A percentile compares a stretch with the other conserved stretches of the same genome.
phyloP scores from a whole-genome alignment of 352 stramenopile genomes.

The Hyaloperonospora brassicae region DNA sequence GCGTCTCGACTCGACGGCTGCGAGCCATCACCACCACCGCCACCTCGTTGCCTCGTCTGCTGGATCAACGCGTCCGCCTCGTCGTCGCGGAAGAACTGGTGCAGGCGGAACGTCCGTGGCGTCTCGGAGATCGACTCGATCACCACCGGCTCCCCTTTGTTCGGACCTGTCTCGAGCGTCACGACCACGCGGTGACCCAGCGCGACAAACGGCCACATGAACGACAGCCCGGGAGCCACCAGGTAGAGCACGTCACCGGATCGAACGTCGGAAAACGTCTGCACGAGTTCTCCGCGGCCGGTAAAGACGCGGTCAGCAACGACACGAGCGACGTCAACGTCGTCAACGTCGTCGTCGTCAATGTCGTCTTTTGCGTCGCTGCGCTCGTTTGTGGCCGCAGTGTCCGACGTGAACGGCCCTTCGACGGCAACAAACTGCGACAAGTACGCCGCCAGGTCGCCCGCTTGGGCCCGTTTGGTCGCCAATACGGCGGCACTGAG shows the following conservation, averaged over 20 bases:
- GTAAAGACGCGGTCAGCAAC: conserved; percentile 71
- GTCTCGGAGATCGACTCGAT: conserved; percentile 74
- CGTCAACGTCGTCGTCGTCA: conserved; percentile 21
- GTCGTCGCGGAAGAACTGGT: conserved; percentile 81
- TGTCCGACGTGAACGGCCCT: conserved; percentile 24
- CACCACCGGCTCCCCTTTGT: conserved; percentile 45
- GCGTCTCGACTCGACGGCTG: conserved; percentile 67
- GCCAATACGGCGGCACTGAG: conserved; percentile 49
- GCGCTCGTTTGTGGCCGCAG: conserved; percentile 6
- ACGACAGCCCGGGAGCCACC: conserved; percentile 59
- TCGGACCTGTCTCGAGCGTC: conserved; percentile 44
- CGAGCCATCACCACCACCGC: conserved; percentile 78
- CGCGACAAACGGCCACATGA: conserved; percentile 78
- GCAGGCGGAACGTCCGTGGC: conserved; percentile 76
- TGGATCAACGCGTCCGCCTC: conserved; percentile 79
- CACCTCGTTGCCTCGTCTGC: conserved; percentile 33
- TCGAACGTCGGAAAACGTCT: conserved; percentile 45
- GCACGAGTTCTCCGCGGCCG: conserved; percentile 44
- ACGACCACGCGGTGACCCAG: conserved; percentile 65
- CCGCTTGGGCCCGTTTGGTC: conserved; percentile 30
- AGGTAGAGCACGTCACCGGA: conserved; percentile 59
- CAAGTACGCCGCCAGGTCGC: conserved; percentile 67
- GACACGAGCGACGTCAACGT: conserved; percentile 16
- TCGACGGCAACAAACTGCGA: conserved; percentile 78
- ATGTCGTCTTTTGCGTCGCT: conserved; percentile 4